Evolutionary conservation across 352 stramenopile species (phyloP).

Genomic region (Phytophthora hybrid): DNA sequence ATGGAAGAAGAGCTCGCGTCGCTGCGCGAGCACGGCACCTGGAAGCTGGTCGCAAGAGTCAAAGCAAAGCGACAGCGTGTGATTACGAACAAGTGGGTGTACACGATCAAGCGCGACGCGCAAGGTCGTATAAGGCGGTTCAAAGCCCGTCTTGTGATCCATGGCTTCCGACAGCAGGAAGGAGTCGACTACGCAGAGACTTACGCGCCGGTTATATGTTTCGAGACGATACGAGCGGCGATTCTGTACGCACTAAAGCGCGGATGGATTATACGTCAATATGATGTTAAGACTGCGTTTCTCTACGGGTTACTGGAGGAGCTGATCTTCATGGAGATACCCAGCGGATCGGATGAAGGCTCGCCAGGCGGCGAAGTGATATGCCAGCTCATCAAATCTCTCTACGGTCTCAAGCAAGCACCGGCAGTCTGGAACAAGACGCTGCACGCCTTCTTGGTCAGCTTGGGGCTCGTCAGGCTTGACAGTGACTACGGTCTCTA

Average conservation of each 20-base stretch:
- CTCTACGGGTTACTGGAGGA: slow-evolving; percentile 8
- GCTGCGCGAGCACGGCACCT: no score
- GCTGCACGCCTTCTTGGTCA: not conserved
- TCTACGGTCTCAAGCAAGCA: slow-evolving; percentile 27
- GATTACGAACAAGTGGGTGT: no score
- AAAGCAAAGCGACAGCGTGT: no score
- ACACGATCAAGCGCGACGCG: no score
- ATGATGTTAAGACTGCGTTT: not conserved
- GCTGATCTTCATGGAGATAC: slow-evolving; percentile 17
- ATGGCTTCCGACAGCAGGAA: no score
- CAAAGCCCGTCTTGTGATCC: no score
- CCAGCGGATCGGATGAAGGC: not conserved
- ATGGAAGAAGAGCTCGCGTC: no score
- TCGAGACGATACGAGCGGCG: no score
- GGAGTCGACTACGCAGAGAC: no score
- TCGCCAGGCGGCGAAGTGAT: not conserved
- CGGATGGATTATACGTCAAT: not conserved
- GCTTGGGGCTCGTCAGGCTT: not conserved
- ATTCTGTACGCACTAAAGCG: not conserved
- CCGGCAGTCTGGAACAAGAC: slow-evolving; percentile 1
- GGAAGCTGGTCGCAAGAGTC: no score
- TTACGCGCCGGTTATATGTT: no score
- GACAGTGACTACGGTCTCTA: not conserved
- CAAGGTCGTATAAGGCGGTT: no score
- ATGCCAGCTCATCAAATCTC: slow-evolving; percentile 10